Evolutionary conservation across 164 flowering plant genomes (phyloP), one percentile per base, ranked within the genome.

Genomic region (Santalum album): DNA sequence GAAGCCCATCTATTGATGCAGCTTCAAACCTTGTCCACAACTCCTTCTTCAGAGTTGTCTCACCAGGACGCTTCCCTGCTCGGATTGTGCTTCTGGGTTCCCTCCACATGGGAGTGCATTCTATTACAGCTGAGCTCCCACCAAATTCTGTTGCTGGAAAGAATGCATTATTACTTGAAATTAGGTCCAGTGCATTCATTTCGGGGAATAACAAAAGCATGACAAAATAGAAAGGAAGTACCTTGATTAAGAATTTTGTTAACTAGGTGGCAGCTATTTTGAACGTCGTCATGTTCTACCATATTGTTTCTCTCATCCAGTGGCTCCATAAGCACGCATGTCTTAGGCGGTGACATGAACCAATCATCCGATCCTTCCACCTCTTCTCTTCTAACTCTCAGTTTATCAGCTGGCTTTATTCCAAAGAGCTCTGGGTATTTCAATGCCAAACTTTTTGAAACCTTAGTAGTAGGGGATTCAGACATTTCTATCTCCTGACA

Each of bases 1-100:
- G 75, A 49, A 71, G 35, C 18, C 36, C 76, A 64, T 55, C 48
- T 3, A 65, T 56, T 6, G 96, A 64, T 24, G 84, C 95, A 7
- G 91, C 95, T 64, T 90, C 97, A 61, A 94, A 94, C 69, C 45
- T 85, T 16, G 81, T 80, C 99, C 99, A 94, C 7, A 94, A 57
- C 61, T 94, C 99, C 59, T 71, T 87, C 81, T 90, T 94, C 38
- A 94, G 68, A 5, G 99, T 94, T 57, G 76, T 85, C 76, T 94
- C 97, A 34, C 97, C 99, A n/a, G 95, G 82, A 44, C 47, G 75
- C 66, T 78, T 89, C 26, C 88, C 84, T 20, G 19, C 66, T 36
- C 51, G 57, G 6, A 67, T 19, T 49, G 65, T 61, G 62, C 81
- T 83, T 63, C 53, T 75, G 6, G 71, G 62, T 18, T 64, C 82